A percentile compares a stretch with the other conserved stretches of the same genome.
phyloP scores from a whole-genome alignment of 495 filamentous ascomycete species.

The Halenospora varia region DNA sequence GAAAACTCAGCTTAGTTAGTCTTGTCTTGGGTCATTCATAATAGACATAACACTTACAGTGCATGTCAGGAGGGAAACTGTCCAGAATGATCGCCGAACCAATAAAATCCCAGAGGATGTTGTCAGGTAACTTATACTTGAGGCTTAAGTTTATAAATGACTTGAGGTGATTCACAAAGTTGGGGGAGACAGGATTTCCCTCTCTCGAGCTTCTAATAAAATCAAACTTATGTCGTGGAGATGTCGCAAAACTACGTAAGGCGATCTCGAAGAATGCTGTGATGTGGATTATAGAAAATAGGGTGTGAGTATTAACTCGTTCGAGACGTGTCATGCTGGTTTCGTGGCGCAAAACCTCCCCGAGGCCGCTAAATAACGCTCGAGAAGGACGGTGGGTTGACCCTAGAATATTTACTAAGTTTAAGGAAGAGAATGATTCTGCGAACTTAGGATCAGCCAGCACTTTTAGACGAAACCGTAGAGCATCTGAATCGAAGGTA shows the following conservation, averaged over 20 bases:
- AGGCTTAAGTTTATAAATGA: constrained; percentile 7
- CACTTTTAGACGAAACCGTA: constrained; percentile 5
- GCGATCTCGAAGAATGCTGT: constrained; percentile 16
- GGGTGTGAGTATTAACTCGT: constrained; percentile 8
- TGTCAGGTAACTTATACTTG: constrained; percentile 2
- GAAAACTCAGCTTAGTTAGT: constrained; percentile 4
- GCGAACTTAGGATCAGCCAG: constrained; percentile 7
- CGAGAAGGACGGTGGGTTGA: not conserved
- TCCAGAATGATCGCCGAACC: constrained; percentile 16
- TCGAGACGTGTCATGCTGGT: not conserved
- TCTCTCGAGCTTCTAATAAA: constrained; percentile 8
- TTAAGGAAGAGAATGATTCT: constrained; percentile 14
- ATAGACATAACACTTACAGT: constrained; percentile 14
- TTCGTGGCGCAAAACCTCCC: constrained; percentile 6
- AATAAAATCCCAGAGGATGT: constrained; percentile 9
- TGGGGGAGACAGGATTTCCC: constrained; percentile 4
- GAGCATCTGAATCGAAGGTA: constrained; percentile 5
- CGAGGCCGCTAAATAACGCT: constrained; percentile 9
- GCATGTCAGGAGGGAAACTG: constrained; percentile 16
- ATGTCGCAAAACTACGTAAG: constrained; percentile 4
- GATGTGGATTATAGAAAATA: constrained; percentile 12
- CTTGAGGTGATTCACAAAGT: constrained; percentile 12
- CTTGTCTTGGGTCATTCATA: not conserved
- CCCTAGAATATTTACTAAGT: constrained; percentile 12
- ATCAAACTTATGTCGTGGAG: constrained; percentile 7